Base-by-base conservation (phyloP, 148 eudicot species). In the Silene uniflora region DNA sequence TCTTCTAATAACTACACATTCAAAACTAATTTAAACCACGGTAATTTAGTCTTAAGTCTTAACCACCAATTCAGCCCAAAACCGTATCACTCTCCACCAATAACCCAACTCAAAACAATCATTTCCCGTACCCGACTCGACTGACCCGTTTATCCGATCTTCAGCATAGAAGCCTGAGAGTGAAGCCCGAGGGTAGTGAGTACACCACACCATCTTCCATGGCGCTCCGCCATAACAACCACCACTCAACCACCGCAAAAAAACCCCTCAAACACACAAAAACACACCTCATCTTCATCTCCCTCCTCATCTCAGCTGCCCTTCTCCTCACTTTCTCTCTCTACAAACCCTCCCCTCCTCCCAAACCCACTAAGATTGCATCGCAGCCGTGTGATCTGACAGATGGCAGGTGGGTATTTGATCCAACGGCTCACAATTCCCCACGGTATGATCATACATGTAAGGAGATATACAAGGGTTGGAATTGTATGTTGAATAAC, bases 401-500 rank as follows among this genome's bases (percentile, higher is more conserved):
- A 3, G 81, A 92, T 62, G 98, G 97, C 10, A 62, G 81, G 35
- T 92, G 97, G 97, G 82, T 89, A 76, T 90, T 83, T 74, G 90
- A 92, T 86, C 88, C 89, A 0, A 83, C 72, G 1, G 69, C 77
- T 83, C 66, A 71, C 81, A 78, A 74, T 80, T 81, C 86, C 29
- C 74, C 44, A 2, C 83, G 86, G 0, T 93, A 93, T 75, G 92
- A 87, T 73, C 85, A 88, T 47, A 86, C 91, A 4, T 93, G 98
- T 63, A 93, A 88, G 83, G 98, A 91, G 87, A 93, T 93, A 8
- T 93, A 67, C 85, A 91, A 88, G 79, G 97, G 98, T 1, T 93
- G 98, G 98, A 93, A 91, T 69, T 93, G 98, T 76, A 77, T 89
- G n/a, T 81, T 83, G 61, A 84, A 86, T 44, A 79, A 85, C 60